Evolutionary conservation across 2,329 filamentous ascomycete species (phyloP).

Genomic region (Tolypocladium ovalisporum): DNA sequence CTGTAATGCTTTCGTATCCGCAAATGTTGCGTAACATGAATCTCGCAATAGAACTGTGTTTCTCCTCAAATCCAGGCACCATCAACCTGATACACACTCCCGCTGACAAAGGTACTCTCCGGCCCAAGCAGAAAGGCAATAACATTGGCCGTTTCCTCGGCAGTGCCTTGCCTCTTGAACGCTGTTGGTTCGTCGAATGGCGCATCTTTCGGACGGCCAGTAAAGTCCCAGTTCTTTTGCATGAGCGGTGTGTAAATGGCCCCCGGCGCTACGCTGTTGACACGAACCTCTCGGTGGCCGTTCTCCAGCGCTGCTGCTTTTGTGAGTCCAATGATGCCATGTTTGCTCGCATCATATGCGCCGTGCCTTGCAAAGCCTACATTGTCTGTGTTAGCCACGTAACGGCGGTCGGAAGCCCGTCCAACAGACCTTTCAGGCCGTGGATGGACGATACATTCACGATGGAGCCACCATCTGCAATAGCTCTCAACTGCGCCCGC

Average conservation of each 20-base stretch:
- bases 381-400: not conserved
- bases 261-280: constrained; percentile 34
- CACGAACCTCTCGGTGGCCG: constrained; percentile 28
- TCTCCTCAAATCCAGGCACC: constrained; percentile 24
- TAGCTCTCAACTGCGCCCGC: constrained; percentile 29
- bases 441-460: constrained; percentile 46
- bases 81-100: constrained; percentile 32
- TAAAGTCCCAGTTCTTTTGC: constrained; percentile 28
- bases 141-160: constrained; percentile 34
- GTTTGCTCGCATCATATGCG: constrained; percentile 23
- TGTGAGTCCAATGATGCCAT: constrained; percentile 22
- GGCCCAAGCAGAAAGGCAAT: constrained; percentile 37
- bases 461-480: constrained; percentile 42
- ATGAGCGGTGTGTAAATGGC: constrained; percentile 37
- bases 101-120: constrained; percentile 34
- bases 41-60: no score
- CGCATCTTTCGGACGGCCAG: constrained; percentile 19
- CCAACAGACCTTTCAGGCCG: constrained; percentile 22
- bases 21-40: no score
- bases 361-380: constrained; percentile 18
- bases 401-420: no score
- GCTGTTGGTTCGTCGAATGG: constrained; percentile 30
- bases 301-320: constrained; percentile 20
- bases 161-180: constrained; percentile 30
- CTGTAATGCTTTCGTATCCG: no score